phyloP scores from a whole-genome alignment of 2,329 filamentous ascomycete species.

The Penicillium sp. region DNA sequence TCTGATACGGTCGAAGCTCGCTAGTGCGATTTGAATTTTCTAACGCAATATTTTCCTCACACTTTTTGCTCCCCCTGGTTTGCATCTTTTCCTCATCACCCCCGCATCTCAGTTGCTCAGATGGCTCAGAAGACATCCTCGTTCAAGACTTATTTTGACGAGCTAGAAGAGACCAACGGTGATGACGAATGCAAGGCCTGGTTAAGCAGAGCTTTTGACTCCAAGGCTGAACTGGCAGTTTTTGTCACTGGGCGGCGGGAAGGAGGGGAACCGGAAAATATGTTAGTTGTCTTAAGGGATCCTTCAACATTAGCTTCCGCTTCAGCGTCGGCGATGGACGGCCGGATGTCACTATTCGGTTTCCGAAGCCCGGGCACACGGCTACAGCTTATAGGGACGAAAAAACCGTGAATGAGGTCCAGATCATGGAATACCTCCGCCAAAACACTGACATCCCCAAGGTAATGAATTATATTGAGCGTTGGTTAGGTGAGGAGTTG shows the following conservation, averaged over 20 bases:
- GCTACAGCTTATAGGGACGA: constrained; percentile 17
- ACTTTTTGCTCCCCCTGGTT: no score
- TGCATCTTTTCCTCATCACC: no score
- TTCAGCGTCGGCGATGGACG: constrained; percentile 21
- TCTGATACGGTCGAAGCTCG: no score
- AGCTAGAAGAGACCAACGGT: constrained; percentile 17
- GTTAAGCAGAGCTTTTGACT: constrained; percentile 16
- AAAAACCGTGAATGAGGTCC: constrained; percentile 19
- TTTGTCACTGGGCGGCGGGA: constrained; percentile 18
- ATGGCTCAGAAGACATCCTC: constrained; percentile 16
- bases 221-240: constrained; percentile 13
- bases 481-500: no score
- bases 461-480: no score
- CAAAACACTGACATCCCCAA: constrained; percentile 20
- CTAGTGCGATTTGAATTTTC: no score
- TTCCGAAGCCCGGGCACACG: constrained; percentile 20
- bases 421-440: constrained; percentile 21
- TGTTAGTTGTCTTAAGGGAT: constrained; percentile 19
- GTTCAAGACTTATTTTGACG: constrained; percentile 18
- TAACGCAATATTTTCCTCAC: no score
- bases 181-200: constrained; percentile 14
- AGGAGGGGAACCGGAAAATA: constrained; percentile 17
- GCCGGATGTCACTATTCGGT: constrained; percentile 21
- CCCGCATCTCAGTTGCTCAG: constrained; percentile 3
- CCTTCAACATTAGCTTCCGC: constrained; percentile 19